Conservation (phyloP, 2,329 filamentous ascomycete species). For the Xylariaceae sp. region DNA sequence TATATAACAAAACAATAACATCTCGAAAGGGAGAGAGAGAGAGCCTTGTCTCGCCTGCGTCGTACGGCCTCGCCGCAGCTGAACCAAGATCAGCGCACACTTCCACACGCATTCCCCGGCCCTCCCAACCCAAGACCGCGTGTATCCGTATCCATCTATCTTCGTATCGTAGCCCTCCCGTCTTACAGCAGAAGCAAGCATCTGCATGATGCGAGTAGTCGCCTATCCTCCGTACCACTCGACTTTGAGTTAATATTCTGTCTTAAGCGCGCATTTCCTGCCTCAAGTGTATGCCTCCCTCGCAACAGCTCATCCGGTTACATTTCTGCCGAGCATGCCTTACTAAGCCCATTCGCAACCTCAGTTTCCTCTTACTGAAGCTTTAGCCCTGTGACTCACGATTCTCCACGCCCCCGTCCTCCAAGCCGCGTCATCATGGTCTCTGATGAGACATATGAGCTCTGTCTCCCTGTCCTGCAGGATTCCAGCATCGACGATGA, state of each 20-base stretch:
- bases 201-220: conserved; percentile 31
- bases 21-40: too few relatives aligned
- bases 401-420: conserved; percentile 10
- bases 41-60: conserved; percentile 5
- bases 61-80: conserved; percentile 5
- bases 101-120: not conserved
- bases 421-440: conserved; percentile 61
- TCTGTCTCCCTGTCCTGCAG: conserved; percentile 84
- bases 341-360: conserved; percentile 5
- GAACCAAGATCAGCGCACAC: conserved; percentile 3
- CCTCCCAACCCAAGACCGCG: not conserved
- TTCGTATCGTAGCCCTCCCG: conserved; percentile 16
- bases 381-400: conserved; percentile 8
- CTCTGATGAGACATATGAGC: conserved; percentile 86
- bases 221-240: conserved; percentile 30
- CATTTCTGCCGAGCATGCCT: too few relatives aligned
- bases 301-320: too few relatives aligned
- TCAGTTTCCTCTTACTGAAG: conserved; percentile 10
- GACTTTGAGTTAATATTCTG: conserved; percentile 28
- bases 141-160: conserved; percentile 8
- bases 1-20: too few relatives aligned
- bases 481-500: conserved; percentile 82
- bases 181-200: conserved; percentile 20
- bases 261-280: conserved; percentile 12
- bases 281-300: conserved; percentile 8